Evolutionary conservation across 306 rosid genomes (phyloP).

Genomic region (Trichosanthes cucumerina): DNA sequence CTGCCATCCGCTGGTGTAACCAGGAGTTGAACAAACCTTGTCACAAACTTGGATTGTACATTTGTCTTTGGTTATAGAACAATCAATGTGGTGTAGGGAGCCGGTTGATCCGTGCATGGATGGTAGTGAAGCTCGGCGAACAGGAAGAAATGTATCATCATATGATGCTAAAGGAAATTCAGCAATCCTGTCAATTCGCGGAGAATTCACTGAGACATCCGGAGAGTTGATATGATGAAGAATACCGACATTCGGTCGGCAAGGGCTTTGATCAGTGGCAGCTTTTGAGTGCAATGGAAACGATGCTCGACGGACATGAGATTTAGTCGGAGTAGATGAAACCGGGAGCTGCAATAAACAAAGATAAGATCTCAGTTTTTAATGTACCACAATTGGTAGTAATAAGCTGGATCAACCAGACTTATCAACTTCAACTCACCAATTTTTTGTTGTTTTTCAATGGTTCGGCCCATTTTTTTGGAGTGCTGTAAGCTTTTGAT

Average conservation of each 20-base stretch:
- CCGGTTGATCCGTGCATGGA: conserved; percentile 47
- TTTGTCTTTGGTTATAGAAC: conserved; percentile 79
- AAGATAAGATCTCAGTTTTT: not conserved
- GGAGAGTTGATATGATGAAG: conserved; percentile 56
- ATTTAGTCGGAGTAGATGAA: conserved; percentile 32
- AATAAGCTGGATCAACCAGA: conserved; percentile 2
- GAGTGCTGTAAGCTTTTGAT: conserved; percentile 35
- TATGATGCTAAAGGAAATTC: conserved; percentile 82
- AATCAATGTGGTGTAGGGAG: conserved; percentile 35
- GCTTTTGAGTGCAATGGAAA: conserved; percentile 49
- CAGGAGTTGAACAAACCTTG: conserved; percentile 33
- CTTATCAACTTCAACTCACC: conserved; percentile 26
- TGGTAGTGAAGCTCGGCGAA: conserved; percentile 31
- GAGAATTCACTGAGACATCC: conserved; percentile 87
- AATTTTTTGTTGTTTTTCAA: conserved; percentile 35
- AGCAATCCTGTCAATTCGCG: conserved; percentile 89
- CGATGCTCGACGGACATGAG: conserved; percentile 61
- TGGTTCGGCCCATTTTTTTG: conserved; percentile 40
- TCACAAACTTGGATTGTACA: conserved; percentile 65
- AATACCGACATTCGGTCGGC: conserved; percentile 27
- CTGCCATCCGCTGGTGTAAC: conserved; percentile 45
- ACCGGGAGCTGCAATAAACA: conserved; percentile 40
- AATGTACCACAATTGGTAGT: not conserved
- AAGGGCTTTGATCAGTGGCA: conserved; percentile 32
- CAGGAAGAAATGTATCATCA: conserved; percentile 43